Conservation (phyloP, 352 stramenopile genomes). For the Globisporangium polare region DNA sequence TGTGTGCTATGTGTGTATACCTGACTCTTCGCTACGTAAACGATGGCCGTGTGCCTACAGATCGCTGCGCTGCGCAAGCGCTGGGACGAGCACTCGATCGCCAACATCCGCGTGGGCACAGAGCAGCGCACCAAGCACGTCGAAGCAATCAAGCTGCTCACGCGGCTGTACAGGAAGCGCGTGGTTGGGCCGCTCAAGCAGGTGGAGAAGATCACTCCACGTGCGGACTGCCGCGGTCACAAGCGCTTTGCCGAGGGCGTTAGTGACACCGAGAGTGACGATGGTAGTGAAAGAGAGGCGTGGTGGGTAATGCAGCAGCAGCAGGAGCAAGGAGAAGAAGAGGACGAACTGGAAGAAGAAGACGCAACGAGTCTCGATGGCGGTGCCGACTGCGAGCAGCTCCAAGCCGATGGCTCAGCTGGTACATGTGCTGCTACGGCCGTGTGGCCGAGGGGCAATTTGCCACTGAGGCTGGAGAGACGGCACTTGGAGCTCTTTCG, state of each 20-base stretch:
- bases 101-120: not conserved
- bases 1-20: not conserved
- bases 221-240: not conserved
- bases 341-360: too few species aligned
- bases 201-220: not conserved
- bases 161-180: not conserved
- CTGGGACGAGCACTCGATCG: slow-evolving; percentile 1
- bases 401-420: not conserved
- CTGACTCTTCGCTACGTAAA: not conserved
- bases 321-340: too few species aligned
- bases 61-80: not conserved
- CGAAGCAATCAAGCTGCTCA: slow-evolving; percentile 1
- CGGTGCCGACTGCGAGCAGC: not conserved
- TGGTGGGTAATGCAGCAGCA: not conserved
- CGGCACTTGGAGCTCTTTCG: slow-evolving; percentile 1
- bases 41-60: not conserved
- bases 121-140: slow-evolving; percentile 2
- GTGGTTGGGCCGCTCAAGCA: slow-evolving; percentile 1
- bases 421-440: not conserved
- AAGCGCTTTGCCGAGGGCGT: not conserved
- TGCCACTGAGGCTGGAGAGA: not conserved
- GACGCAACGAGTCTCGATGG: not conserved
- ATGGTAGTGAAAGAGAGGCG: not conserved
- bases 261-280: not conserved
- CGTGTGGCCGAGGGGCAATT: not conserved